Evolutionary conservation across 306 rosid species (phyloP).

Genomic region (Potentilla sterilis): DNA sequence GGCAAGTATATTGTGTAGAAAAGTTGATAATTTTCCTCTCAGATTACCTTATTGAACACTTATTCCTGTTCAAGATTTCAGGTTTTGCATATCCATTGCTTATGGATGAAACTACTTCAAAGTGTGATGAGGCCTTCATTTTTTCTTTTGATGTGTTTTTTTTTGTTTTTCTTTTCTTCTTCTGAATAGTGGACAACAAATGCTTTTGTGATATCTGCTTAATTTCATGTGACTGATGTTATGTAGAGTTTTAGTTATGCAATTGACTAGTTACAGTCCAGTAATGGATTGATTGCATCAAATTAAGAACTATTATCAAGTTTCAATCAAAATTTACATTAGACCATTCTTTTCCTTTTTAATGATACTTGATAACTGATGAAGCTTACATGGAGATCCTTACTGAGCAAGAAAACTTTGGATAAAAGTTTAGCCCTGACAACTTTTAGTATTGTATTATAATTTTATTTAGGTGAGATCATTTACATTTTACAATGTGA

Average conservation of each 20-base stretch:
- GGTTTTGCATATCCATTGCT: slow-evolving; percentile 16
- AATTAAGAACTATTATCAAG: not conserved
- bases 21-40: too few relatives aligned
- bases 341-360: slow-evolving; percentile 9
- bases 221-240: not conserved
- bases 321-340: slow-evolving; percentile 16
- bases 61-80: slow-evolving; percentile 6
- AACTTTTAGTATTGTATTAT: slow-evolving; percentile 2
- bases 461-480: not conserved
- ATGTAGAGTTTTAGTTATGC: not conserved
- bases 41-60: not conserved
- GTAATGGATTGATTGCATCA: slow-evolving; percentile 8
- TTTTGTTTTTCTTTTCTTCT: too few relatives aligned
- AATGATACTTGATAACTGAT: slow-evolving; percentile 4
- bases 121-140: not conserved
- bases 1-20: too few relatives aligned
- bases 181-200: not conserved
- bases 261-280: slow-evolving; percentile 6
- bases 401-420: slow-evolving; percentile 21
- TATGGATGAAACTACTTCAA: slow-evolving; percentile 7
- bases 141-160: too few relatives aligned
- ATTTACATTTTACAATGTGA: not conserved
- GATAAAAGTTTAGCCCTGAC: slow-evolving; percentile 4
- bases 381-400: slow-evolving; percentile 5
- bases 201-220: slow-evolving; percentile 5